Evolutionary conservation across 495 filamentous ascomycete genomes (phyloP), one percentile per base, ranked within the genome.

Genomic region (Neurospora tetrasperma): DNA sequence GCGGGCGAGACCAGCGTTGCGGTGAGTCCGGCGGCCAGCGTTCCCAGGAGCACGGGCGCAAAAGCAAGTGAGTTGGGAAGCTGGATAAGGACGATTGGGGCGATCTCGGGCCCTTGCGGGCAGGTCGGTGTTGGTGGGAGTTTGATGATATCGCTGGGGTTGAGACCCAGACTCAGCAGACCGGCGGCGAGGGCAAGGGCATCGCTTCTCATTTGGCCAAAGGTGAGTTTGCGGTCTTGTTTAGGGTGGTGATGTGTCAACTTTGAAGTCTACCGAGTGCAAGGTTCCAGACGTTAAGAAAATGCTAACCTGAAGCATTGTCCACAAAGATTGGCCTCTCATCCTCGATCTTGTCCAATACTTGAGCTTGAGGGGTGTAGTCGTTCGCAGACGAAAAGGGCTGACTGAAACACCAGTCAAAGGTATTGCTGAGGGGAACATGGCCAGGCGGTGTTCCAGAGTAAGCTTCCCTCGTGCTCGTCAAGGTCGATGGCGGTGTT

Each of bases 1-100:
- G 77, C 77, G 5, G 82, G 81, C 3, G 82, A 80, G 31, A 75
- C 79, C 31, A 81, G 74, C 0, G 79, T 81, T 1, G 79, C 79
- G 2, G 79, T 81, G 42, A 80, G 71, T n/a, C 77, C 77, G 11
- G 79, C 66, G 7, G 79, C 79, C 40, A 80, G 72, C 11, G 70
- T 71, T 43, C 79, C 79, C 54, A 80, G 72, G 0, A 80, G 66
- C 40, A 80, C 44, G 3, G 79, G 78, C 5, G 75, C 74, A 59
- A 81, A 79, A 14, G 78, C 71, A 12, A 81, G 74, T 46, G 71
- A 75, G 73, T 81, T 81, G 59, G 79, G 79, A 10, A 81, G 74
- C 71, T 81, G 79, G 75, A 81, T 76, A n/a, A 81, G 76, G 35
- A 81, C 76, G 42, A 81, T 68, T 9, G 78, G 79, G 2, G 79